Percentiles rank a stretch among this genome's conserved stretches.
phyloP scores from a whole-genome alignment of 805 yeast species.

The Candida multigemmis region DNA sequence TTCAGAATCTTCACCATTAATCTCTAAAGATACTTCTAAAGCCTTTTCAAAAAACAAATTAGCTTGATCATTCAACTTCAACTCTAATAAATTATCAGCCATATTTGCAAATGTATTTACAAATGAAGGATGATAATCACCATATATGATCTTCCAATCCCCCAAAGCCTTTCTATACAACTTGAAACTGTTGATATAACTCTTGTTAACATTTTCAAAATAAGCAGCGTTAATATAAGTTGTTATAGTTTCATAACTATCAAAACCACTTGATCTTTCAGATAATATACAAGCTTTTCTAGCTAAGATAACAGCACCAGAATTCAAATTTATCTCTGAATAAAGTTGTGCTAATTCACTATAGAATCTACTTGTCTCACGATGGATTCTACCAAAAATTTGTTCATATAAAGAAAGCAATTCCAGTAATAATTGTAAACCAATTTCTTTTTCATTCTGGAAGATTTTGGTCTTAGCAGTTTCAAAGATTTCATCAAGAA shows the following conservation, averaged over 20 bases:
- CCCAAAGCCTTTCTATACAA: constrained; percentile 52
- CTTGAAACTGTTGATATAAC: constrained; percentile 51
- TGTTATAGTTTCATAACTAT: constrained; percentile 67
- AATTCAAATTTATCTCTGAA: constrained; percentile 45
- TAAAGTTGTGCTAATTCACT: constrained; percentile 57
- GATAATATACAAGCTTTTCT: constrained; percentile 64
- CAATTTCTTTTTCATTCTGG: constrained; percentile 41
- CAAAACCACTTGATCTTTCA: constrained; percentile 78
- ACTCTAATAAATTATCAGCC: constrained; percentile 48
- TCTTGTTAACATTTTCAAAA: constrained; percentile 55
- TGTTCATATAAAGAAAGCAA: constrained; percentile 70
- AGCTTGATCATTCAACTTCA: constrained; percentile 40
- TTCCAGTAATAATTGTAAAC: constrained; percentile 57
- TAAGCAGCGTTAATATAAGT: constrained; percentile 68
- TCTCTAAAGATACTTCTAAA: constrained; percentile 36
- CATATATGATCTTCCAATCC: constrained; percentile 50
- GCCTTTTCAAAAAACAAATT: constrained; percentile 45
- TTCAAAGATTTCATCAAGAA: constrained; percentile 70
- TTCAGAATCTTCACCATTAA: constrained; percentile 52
- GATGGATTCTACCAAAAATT: constrained; percentile 72
- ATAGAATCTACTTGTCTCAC: constrained; percentile 68
- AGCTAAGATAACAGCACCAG: constrained; percentile 54
- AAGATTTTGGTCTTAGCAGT: constrained; percentile 40
- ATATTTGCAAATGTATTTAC: constrained; percentile 55
- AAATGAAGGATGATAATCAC: constrained; percentile 60